Percentiles rank a stretch among this genome's conserved stretches.
These are phyloP conservation scores for Nothopassalora personata DNA, from an alignment of 2,329 filamentous ascomycete genomes.

Conservation along the genomic window DNA sequence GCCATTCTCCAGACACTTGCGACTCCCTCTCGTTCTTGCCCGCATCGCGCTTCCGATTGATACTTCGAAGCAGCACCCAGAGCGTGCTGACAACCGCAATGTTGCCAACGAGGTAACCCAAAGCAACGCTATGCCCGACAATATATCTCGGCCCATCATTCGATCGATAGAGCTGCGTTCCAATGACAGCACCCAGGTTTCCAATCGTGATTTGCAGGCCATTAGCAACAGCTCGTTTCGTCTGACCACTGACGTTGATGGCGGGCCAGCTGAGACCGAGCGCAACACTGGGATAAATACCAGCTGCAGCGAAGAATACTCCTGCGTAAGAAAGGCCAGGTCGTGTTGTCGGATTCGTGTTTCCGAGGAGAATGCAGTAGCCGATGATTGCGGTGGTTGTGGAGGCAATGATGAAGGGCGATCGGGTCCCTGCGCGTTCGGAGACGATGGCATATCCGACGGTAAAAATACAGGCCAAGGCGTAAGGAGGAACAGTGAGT, in stretches of 20 bases:
- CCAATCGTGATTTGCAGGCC: constrained; percentile 69
- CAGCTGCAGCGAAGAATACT: constrained; percentile 44
- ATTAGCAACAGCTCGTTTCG: constrained; percentile 62
- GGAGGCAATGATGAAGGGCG: constrained; percentile 58
- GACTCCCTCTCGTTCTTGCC: constrained; percentile 43
- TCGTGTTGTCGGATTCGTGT: constrained; percentile 38
- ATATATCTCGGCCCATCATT: constrained; percentile 58
- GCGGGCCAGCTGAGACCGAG: constrained; percentile 65
- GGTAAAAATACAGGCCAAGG: constrained; percentile 50
- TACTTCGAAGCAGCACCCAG: constrained; percentile 50
- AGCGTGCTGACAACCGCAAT: constrained; percentile 49
- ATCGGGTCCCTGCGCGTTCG: constrained; percentile 53
- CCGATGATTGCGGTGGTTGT: constrained; percentile 33
- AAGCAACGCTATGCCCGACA: constrained; percentile 61
- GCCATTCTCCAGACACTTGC: constrained; percentile 50
- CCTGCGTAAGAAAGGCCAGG: constrained; percentile 36
- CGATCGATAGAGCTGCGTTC: constrained; percentile 63
- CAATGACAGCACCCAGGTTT: constrained; percentile 62
- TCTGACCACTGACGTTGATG: constrained; percentile 63
- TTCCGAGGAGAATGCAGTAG: constrained; percentile 36
- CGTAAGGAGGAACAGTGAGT: constrained; percentile 35
- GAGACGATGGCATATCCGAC: constrained; percentile 55
- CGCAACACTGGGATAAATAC: constrained; percentile 62
- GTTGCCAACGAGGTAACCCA: constrained; percentile 60
- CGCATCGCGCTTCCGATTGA: constrained; percentile 53